These are phyloP conservation scores for Heracleum sosnowskyi DNA, from an alignment of 129 eudicot species.

Conservation along the genomic window DNA sequence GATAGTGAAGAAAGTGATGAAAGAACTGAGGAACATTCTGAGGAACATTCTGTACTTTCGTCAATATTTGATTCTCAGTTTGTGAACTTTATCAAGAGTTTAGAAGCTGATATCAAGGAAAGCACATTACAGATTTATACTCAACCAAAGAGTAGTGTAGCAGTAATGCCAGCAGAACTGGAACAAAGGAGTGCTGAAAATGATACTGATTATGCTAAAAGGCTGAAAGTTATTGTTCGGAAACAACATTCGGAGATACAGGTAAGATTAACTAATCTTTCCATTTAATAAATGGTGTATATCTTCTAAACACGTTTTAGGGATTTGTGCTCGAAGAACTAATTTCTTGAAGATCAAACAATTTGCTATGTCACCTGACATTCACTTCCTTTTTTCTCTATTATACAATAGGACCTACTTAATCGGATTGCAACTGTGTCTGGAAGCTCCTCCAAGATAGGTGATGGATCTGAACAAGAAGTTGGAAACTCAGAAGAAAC, in stretches of 20 bases:
- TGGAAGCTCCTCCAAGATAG: conserved; percentile 66
- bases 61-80: conserved; percentile 63
- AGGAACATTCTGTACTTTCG: conserved; percentile 70
- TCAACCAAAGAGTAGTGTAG: conserved; percentile 73
- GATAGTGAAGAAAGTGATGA: conserved; percentile 40
- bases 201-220: conserved; percentile 59
- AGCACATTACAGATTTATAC: conserved; percentile 66
- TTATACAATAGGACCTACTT: conserved; percentile 55
- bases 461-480: conserved; percentile 42
- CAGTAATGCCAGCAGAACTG: conserved; percentile 84
- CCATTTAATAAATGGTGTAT: neutral
- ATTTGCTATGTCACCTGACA: neutral
- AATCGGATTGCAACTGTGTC: conserved; percentile 74
- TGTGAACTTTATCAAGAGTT: conserved; percentile 40
- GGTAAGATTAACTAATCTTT: conserved; percentile 32
- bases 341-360: neutral
- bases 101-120: conserved; percentile 65
- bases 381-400: neutral
- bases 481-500: conserved; percentile 61
- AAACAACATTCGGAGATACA: conserved; percentile 86
- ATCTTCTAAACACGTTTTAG: neutral
- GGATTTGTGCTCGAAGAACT: neutral
- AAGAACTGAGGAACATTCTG: conserved; percentile 55
- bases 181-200: conserved; percentile 66
- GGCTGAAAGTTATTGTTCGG: conserved; percentile 66